These are phyloP conservation scores for Suillus fuscotomentosus DNA, from an alignment of 768 basidiomycete genomes.

Conservation along the genomic window DNA sequence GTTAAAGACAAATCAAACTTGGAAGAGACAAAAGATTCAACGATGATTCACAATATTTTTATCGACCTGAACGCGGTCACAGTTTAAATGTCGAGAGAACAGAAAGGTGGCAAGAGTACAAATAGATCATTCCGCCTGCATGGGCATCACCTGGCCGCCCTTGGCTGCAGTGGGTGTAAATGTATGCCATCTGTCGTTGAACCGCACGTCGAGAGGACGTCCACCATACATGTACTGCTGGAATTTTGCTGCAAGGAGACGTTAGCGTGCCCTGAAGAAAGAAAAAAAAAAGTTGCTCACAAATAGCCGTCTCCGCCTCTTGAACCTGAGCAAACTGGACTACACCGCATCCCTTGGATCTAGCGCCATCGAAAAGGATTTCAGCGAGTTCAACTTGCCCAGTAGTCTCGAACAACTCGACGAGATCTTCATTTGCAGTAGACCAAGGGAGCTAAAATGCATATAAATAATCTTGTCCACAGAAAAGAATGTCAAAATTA, in stretches of 20 bases:
- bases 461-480: neutral
- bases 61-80: neutral
- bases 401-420: conserved; percentile 97
- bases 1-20: neutral
- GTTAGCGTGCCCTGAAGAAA: neutral
- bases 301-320: conserved; percentile 94
- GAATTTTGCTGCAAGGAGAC: conserved; percentile 69
- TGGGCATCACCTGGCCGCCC: conserved; percentile 71
- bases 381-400: conserved; percentile 94
- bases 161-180: conserved; percentile 88
- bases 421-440: conserved; percentile 96
- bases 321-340: conserved; percentile 87
- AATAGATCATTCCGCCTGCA: conserved; percentile 50
- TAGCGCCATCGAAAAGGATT: conserved; percentile 88
- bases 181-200: conserved; percentile 95
- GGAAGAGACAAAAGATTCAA: neutral
- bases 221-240: conserved; percentile 95
- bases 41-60: neutral
- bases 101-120: neutral
- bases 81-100: neutral
- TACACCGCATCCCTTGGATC: conserved; percentile 93
- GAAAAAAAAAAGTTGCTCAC: conserved; percentile 36
- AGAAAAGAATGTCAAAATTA: conserved; percentile 18
- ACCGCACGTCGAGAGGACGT: conserved; percentile 84
- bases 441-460: conserved; percentile 87